phyloP scores from a whole-genome alignment of 2,329 filamentous ascomycete species.

The Talaromyces atroroseus region DNA sequence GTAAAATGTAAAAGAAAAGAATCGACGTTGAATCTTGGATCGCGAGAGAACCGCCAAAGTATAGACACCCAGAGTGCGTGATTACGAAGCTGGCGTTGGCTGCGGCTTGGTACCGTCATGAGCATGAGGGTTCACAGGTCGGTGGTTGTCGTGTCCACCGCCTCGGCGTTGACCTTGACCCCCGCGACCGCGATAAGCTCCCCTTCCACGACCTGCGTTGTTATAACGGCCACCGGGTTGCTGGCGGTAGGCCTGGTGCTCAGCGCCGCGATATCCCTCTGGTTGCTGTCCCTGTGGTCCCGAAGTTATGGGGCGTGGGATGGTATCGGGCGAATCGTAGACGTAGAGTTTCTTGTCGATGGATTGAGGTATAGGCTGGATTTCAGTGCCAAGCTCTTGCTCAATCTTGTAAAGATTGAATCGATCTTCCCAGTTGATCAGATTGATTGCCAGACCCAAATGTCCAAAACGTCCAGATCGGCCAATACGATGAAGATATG shows the following conservation, averaged over 20 bases:
- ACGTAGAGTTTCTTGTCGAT: slow-evolving; percentile 99
- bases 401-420: slow-evolving; percentile 99
- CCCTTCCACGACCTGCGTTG: slow-evolving; percentile 33
- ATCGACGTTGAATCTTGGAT: not conserved
- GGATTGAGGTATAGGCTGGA: slow-evolving; percentile 85
- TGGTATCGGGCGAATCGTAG: slow-evolving; percentile 92
- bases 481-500: slow-evolving; percentile 96
- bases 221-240: slow-evolving; percentile 33
- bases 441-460: slow-evolving; percentile 92
- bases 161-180: slow-evolving; percentile 40
- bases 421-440: slow-evolving; percentile 99
- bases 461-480: slow-evolving; percentile 96
- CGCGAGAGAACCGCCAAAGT: slow-evolving; percentile 1
- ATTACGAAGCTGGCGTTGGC: slow-evolving; percentile 27
- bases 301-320: slow-evolving; percentile 73
- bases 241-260: slow-evolving; percentile 31
- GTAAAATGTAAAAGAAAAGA: not conserved
- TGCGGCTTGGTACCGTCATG: slow-evolving; percentile 27
- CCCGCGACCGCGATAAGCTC: slow-evolving; percentile 37
- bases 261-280: slow-evolving; percentile 22
- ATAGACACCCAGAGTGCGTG: not conserved
- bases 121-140: slow-evolving; percentile 18
- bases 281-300: slow-evolving; percentile 27
- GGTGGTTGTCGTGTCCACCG: slow-evolving; percentile 27
- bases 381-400: slow-evolving; percentile 93